Evolutionary conservation across 768 basidiomycete genomes (phyloP).

Genomic region (Coprinellus micaceus): DNA sequence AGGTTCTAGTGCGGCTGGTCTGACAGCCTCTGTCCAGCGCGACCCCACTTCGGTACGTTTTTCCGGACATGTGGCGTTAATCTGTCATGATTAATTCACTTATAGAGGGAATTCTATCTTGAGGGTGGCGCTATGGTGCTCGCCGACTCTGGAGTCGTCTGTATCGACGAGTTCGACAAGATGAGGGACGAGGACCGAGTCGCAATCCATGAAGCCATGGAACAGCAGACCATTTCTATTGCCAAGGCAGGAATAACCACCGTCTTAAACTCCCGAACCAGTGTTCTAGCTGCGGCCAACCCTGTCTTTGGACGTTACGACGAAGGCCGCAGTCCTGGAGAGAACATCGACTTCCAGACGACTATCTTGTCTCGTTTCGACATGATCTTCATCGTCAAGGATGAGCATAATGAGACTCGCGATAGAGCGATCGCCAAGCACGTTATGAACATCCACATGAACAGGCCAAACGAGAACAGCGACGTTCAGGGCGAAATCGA

Average conservation of each 20-base stretch:
- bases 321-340: constrained; percentile 92
- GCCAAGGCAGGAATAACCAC: constrained; percentile 99
- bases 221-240: constrained; percentile 98
- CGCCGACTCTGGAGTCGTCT: constrained; percentile 96
- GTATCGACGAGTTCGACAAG: constrained; percentile 99
- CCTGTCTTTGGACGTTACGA: constrained; percentile 98
- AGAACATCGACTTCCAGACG: constrained; percentile 98
- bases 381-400: constrained; percentile 99
- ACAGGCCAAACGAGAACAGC: constrained; percentile 62
- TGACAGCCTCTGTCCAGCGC: constrained; percentile 95
- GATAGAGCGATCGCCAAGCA: constrained; percentile 95
- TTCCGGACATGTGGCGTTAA: background rate
- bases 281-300: constrained; percentile 95
- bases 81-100: constrained; percentile 3
- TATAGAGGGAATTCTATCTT: constrained; percentile 93
- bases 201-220: constrained; percentile 99
- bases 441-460: constrained; percentile 99
- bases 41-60: constrained; percentile 79
- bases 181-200: constrained; percentile 99
- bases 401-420: constrained; percentile 92
- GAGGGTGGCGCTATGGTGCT: constrained; percentile 99
- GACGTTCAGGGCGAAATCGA: constrained; percentile 84
- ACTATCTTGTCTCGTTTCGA: constrained; percentile 98
- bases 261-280: constrained; percentile 91
- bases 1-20: constrained; percentile 96